Evolutionary conservation across 768 basidiomycete species (phyloP).

Genomic region (Hericium coralloides): DNA sequence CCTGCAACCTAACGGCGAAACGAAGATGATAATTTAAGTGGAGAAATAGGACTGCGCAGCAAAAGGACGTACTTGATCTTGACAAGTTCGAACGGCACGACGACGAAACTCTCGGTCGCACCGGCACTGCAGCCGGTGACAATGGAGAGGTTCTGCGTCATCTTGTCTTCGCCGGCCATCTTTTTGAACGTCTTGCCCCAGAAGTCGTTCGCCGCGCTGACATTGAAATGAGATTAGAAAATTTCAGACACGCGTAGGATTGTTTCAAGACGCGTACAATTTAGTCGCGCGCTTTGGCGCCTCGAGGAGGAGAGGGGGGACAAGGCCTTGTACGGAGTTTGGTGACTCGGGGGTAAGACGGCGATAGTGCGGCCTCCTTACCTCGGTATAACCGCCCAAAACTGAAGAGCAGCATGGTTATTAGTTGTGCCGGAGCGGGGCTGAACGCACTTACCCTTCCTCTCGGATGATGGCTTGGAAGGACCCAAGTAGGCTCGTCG

Average conservation of each 20-base stretch:
- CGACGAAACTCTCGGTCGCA: conserved; percentile 90
- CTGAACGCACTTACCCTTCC: conserved; percentile 64
- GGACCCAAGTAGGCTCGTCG: conserved; percentile 72
- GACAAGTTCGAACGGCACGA: conserved; percentile 94
- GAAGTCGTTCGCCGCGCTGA: conserved; percentile 78
- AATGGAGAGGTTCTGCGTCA: conserved; percentile 84
- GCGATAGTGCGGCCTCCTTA: conserved; percentile 18
- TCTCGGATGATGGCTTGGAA: conserved; percentile 76
- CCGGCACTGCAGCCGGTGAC: conserved; percentile 91
- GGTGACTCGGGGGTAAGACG: neutral
- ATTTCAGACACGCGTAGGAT: too few relatives aligned
- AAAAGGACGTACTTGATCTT: conserved; percentile 61
- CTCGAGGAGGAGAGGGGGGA: conserved; percentile 92
- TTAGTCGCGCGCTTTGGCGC: conserved; percentile 98
- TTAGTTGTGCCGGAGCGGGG: conserved; percentile 3
- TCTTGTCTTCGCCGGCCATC: conserved; percentile 62
- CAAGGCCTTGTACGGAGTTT: conserved; percentile 47
- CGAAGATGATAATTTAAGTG: neutral
- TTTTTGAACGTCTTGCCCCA: conserved; percentile 81
- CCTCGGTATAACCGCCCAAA: conserved; percentile 83
- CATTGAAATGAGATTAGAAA: conserved; percentile 1
- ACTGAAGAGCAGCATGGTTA: conserved; percentile 29
- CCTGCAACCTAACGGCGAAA: conserved; percentile 57
- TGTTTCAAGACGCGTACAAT: conserved; percentile 43
- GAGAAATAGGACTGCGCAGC: too few relatives aligned